Evolutionary conservation across 495 filamentous ascomycete species (phyloP).

Genomic region (Penicillium fimorum): DNA sequence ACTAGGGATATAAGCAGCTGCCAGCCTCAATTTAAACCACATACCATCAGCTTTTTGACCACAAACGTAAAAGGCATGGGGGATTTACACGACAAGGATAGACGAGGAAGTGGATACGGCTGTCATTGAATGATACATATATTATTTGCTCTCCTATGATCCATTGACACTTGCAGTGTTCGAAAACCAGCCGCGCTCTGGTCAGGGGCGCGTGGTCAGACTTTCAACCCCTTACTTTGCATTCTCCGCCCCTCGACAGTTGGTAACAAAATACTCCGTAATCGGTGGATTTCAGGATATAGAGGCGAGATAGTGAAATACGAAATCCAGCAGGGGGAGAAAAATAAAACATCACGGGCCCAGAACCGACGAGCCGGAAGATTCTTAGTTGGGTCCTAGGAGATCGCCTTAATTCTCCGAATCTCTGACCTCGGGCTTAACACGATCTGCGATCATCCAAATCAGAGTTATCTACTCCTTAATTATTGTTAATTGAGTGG

Average conservation of each 20-base stretch:
- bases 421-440: neutral
- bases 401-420: neutral
- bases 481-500: neutral
- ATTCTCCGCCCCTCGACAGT: neutral
- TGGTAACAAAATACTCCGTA: neutral
- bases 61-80: neutral
- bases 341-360: neutral
- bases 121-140: neutral
- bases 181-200: neutral
- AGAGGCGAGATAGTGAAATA: neutral
- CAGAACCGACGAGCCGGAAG: neutral
- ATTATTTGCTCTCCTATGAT: neutral
- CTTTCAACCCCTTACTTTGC: conserved; percentile 6
- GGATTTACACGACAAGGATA: neutral
- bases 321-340: neutral
- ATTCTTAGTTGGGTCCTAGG: neutral
- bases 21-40: neutral
- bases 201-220: neutral
- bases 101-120: neutral
- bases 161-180: neutral
- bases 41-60: neutral
- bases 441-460: neutral
- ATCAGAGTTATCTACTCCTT: neutral
- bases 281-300: neutral
- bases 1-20: neutral